Conservation (phyloP, 441 rosid species). For the Lepidium campestre region DNA sequence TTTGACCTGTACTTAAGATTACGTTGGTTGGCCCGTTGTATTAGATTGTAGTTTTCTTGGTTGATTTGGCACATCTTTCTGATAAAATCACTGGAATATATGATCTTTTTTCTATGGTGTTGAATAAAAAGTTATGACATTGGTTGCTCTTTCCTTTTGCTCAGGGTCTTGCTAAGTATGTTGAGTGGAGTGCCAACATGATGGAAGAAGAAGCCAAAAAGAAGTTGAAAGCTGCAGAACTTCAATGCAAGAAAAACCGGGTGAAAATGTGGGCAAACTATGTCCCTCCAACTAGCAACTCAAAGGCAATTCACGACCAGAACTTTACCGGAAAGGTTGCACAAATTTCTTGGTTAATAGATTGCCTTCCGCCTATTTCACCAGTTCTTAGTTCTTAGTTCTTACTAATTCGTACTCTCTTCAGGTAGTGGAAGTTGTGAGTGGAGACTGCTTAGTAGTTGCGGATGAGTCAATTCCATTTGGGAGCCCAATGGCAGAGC, state of each 20-base stretch:
- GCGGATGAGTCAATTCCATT: constrained; percentile 89
- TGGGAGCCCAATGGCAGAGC: constrained; percentile 85
- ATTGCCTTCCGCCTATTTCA: constrained; percentile 3
- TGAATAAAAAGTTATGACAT: constrained; percentile 6
- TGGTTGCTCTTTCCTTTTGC: constrained; percentile 7
- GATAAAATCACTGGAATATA: neutral
- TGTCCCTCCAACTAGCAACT: constrained; percentile 80
- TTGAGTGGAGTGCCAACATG: constrained; percentile 98
- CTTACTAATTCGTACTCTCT: constrained; percentile 15
- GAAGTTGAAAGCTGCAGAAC: constrained; percentile 74
- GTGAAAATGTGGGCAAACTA: constrained; percentile 82
- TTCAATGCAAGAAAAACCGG: constrained; percentile 78
- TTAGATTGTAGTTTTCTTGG: constrained; percentile 1
- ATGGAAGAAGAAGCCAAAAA: constrained; percentile 93
- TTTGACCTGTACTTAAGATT: neutral
- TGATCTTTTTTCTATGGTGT: neutral
- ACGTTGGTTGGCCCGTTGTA: neutral
- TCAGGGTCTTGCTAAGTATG: constrained; percentile 92
- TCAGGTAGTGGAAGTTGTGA: constrained; percentile 95
- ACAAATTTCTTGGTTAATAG: neutral
- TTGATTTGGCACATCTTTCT: neutral
- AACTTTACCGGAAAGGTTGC: constrained; percentile 89
- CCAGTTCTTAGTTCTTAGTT: neutral
- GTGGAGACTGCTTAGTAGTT: constrained; percentile 89
- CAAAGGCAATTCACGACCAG: constrained; percentile 91